Evolutionary conservation across 805 yeast species (phyloP), one percentile per base, ranked within the genome.

Genomic region (Saturnispora bothae): DNA sequence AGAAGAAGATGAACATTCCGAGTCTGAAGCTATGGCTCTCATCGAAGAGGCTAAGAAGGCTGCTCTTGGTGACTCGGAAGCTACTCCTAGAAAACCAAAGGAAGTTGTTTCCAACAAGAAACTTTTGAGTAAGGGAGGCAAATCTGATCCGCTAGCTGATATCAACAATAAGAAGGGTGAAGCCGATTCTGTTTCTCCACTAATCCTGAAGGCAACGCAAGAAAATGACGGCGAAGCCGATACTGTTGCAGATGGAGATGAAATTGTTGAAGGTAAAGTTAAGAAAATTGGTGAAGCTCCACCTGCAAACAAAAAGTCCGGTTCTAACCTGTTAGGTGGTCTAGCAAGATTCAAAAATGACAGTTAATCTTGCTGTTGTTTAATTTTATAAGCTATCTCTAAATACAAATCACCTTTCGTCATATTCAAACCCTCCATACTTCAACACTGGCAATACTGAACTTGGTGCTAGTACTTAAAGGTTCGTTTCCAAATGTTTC

Each of bases 401-500:
- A n/a, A n/a, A n/a, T n/a, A n/a, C n/a, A n/a, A n/a, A n/a, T n/a
- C n/a, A n/a, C n/a, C n/a, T n/a, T 31, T 20, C 7, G 17, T 20
- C 15, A 18, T 18, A 22, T 27, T n/a, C 18, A 51, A 21, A 86
- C 71, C 43, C 79, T 69, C 97, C 97, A 88, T 0, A 89, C 68
- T 54, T 88, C 97, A 28, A 89, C 60, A 1, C 82, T 88, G 29
- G 80, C 60, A 4, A 89, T 76, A 38, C 69, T 71, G 57, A 92
- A 92, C 52, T 76, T 82, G 3, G 73, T 76, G 7, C 51, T 43
- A 25, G 38, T 42, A 40, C 57, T 49, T 42, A 89, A 63, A 2
- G 78, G 75, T 41, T 85, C 96, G 56, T 92, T 89, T 0, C 95
- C 96, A 64, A 84, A 89, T 0, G 97, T 92, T 20, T 75, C 74